Percentiles rank a stretch among this genome's conserved stretches.
These are phyloP conservation scores for Kodamaea jinghongensis DNA, from an alignment of 805 yeast species.

Conservation along the genomic window DNA sequence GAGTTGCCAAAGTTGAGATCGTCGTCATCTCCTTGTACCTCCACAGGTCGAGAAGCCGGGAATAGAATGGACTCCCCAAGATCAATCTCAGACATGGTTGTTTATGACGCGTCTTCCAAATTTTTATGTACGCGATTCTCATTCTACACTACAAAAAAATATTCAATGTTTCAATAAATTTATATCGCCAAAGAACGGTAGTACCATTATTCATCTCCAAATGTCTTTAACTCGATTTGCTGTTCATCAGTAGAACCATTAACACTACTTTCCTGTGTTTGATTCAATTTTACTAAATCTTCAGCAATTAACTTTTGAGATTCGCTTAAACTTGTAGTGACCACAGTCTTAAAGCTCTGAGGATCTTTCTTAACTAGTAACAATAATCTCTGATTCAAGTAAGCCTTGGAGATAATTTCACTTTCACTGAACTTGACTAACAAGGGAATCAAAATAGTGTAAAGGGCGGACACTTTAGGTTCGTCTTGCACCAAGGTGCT, in stretches of 20 bases:
- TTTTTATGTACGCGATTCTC: neutral
- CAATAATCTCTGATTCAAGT: slow-evolving; percentile 47
- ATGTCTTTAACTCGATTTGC: slow-evolving; percentile 49
- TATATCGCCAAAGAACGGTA: no score
- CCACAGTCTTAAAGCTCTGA: slow-evolving; percentile 46
- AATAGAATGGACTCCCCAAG: slow-evolving; percentile 4
- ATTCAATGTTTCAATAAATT: neutral
- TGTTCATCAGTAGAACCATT: slow-evolving; percentile 12
- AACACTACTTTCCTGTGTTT: slow-evolving; percentile 4
- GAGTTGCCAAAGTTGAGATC: slow-evolving; percentile 3
- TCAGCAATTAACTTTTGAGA: slow-evolving; percentile 44
- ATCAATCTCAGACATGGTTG: slow-evolving; percentile 1
- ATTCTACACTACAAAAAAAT: neutral
- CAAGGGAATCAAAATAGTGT: slow-evolving; percentile 35
- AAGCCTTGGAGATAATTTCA: slow-evolving; percentile 24
- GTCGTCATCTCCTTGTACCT: neutral
- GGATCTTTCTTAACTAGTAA: slow-evolving; percentile 46
- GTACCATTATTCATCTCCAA: slow-evolving; percentile 32
- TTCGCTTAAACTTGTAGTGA: slow-evolving; percentile 35
- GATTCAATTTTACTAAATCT: slow-evolving; percentile 35
- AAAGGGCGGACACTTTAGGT: slow-evolving; percentile 26
- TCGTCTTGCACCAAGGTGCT: slow-evolving; percentile 25
- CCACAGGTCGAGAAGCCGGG: neutral
- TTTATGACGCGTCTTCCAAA: neutral
- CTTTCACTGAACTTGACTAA: slow-evolving; percentile 29